Base-by-base conservation (phyloP, 225 moss, liverwort and hornwort genomes). In the Physcomitrellopsis africana region DNA sequence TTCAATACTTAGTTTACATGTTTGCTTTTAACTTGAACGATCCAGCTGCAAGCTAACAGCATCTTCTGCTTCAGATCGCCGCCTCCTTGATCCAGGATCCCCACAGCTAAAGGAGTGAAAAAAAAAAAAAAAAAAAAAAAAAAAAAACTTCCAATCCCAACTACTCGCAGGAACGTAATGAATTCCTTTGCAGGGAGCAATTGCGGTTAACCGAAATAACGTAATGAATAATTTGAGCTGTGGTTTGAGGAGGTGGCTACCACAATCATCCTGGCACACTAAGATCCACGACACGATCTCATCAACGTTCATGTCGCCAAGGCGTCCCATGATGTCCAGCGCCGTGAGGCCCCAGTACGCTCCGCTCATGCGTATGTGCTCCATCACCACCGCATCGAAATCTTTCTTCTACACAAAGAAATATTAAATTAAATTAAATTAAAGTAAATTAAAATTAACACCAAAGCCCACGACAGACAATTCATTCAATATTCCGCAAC, bases 261-360 rank as follows among this genome's bases (percentile, higher is more conserved):
- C 92, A 72, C 87, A 88, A 22, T 96, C 92, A 77, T 92, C 76
- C 72, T 91, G 88, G 76, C 89, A 90, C 65, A 79, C 85, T 49
- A 87, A 64, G 57, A 93, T 76, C 89, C 92, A 96, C 2, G 86
- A 71, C 12, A 90, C 89, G 23, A 93, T 92, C 70, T 90, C 96
- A 41, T 90, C 89, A 32, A 80, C 60, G 44, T 89, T 67, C 87
- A 92, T 92, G 57, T 91, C 89, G n/a, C 73, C 81, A 37, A 93
- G 80, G 60, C 87, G 87, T 51, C 79, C 87, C 95, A 95, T 88
- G 9, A 95, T 79, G 82, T 96, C 96, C 88, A 96, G 74, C 1
- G 77, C 92, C 26, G 96, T 88, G 37, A 96, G 94, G 43, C 94
- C 96, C 96, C 96, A 96, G 72, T 87, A 94, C 13, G 94, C 86